These are phyloP conservation scores for Sophora flavescens DNA, from an alignment of 306 rosid species.

Conservation along the genomic window DNA sequence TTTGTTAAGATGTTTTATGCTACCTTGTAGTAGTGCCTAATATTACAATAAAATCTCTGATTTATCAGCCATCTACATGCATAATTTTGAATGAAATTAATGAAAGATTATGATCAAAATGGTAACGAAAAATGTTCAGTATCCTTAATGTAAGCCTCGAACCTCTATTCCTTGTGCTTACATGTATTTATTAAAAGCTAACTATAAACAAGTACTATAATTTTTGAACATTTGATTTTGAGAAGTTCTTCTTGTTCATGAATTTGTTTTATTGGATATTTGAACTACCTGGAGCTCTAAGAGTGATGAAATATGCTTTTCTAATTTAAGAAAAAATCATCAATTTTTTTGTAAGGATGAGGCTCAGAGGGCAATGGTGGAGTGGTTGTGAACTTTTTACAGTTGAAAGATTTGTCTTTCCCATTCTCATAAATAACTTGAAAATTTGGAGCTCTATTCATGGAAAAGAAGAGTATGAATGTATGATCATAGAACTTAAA, in stretches of 20 bases:
- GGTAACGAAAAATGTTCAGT: constrained; percentile 26
- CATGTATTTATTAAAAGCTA: neutral
- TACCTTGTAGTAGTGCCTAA: constrained; percentile 2
- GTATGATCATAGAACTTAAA: neutral
- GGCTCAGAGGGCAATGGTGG: neutral
- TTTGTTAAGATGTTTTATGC: constrained; percentile 9
- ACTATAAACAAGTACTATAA: neutral
- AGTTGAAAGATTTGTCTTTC: neutral
- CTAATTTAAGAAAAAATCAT: neutral
- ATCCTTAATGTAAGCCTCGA: neutral
- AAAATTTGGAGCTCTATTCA: neutral
- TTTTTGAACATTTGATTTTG: neutral
- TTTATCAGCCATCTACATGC: neutral
- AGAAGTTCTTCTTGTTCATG: neutral
- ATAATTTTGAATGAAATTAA: constrained; percentile 4
- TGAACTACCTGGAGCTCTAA: neutral
- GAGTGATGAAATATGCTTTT: neutral
- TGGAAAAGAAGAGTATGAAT: neutral
- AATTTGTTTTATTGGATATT: constrained; percentile 19
- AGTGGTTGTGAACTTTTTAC: neutral
- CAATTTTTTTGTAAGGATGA: neutral
- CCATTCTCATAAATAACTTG: neutral
- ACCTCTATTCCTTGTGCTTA: constrained; percentile 1
- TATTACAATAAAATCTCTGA: neutral
- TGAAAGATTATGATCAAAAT: neutral